Percentiles rank a stretch among this genome's conserved stretches.
These are phyloP conservation scores for Coniella vitis DNA, from an alignment of 2,329 filamentous ascomycete genomes.

Conservation along the genomic window DNA sequence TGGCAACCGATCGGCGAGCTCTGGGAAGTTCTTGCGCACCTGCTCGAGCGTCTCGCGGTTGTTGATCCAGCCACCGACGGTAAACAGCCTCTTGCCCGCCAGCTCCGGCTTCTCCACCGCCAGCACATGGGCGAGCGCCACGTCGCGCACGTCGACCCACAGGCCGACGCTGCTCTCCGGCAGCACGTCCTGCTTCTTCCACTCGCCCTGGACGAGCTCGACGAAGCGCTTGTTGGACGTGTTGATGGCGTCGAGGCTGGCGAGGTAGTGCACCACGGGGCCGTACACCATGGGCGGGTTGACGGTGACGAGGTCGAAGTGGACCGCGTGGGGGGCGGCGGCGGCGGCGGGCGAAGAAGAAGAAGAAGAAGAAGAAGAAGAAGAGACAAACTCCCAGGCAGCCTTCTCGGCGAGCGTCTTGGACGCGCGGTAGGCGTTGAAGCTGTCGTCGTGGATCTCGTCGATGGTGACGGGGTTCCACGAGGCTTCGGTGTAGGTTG, in stretches of 20 bases:
- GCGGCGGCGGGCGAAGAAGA: no score
- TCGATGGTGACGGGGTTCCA: slow-evolving; percentile 49
- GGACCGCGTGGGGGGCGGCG: no score
- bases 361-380: slow-evolving; percentile 32
- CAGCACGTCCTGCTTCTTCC: slow-evolving; percentile 33
- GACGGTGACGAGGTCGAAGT: slow-evolving; percentile 46
- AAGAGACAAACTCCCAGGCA: slow-evolving; percentile 43
- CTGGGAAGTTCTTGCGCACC: slow-evolving; percentile 42
- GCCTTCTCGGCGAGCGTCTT: slow-evolving; percentile 48
- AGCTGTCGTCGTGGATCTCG: slow-evolving; percentile 32
- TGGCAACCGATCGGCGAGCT: slow-evolving; percentile 41
- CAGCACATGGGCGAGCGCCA: slow-evolving; percentile 44
- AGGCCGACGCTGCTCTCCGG: slow-evolving; percentile 34
- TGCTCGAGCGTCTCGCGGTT: slow-evolving; percentile 39
- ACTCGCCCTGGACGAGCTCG: slow-evolving; percentile 41
- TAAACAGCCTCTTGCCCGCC: slow-evolving; percentile 45
- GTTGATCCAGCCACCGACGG: slow-evolving; percentile 38
- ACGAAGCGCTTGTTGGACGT: slow-evolving; percentile 48
- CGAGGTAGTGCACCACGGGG: slow-evolving; percentile 42
- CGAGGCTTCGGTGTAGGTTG: slow-evolving; percentile 38
- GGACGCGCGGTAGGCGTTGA: slow-evolving; percentile 45
- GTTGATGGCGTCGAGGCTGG: slow-evolving; percentile 40
- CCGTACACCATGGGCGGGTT: slow-evolving; percentile 51
- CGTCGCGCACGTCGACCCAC: slow-evolving; percentile 52
- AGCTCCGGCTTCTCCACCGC: slow-evolving; percentile 43